phyloP scores from a whole-genome alignment of 495 filamentous ascomycete genomes.

The Penicillium tannophilum region DNA sequence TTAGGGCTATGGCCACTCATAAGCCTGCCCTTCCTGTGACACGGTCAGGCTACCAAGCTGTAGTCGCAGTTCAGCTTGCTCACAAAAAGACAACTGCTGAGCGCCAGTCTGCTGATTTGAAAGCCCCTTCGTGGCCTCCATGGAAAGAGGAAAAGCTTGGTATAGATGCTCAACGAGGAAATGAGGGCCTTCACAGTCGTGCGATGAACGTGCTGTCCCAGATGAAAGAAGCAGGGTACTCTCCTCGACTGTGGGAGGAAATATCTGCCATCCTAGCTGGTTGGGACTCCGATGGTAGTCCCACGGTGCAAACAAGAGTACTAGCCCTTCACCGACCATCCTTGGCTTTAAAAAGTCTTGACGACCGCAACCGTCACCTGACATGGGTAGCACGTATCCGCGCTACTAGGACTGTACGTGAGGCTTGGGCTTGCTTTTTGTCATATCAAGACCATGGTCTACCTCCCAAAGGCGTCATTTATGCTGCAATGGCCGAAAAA shows the following conservation, averaged over 20 bases:
- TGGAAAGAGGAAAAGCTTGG: slow-evolving; percentile 66
- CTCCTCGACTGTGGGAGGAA: slow-evolving; percentile 55
- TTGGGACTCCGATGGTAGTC: slow-evolving; percentile 68
- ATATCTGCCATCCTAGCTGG: slow-evolving; percentile 59
- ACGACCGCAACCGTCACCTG: slow-evolving; percentile 15
- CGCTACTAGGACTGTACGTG: slow-evolving; percentile 66
- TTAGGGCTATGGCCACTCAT: slow-evolving; percentile 61
- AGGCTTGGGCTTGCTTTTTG: slow-evolving; percentile 73
- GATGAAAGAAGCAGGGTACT: slow-evolving; percentile 68
- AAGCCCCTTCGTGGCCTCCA: slow-evolving; percentile 68
- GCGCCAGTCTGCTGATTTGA: slow-evolving; percentile 58
- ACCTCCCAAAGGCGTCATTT: slow-evolving; percentile 42
- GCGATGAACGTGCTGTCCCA: slow-evolving; percentile 57
- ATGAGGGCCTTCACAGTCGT: slow-evolving; percentile 59
- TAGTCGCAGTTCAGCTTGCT: slow-evolving; percentile 61
- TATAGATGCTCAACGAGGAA: slow-evolving; percentile 56
- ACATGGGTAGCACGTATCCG: slow-evolving; percentile 65
- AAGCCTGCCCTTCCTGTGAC: slow-evolving; percentile 58
- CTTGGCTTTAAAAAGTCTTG: slow-evolving; percentile 13
- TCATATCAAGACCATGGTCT: slow-evolving; percentile 48
- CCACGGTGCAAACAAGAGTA: slow-evolving; percentile 66
- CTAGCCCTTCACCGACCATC: slow-evolving; percentile 29
- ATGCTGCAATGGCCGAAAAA: slow-evolving; percentile 64
- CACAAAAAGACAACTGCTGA: slow-evolving; percentile 64
- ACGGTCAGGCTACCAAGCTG: slow-evolving; percentile 63